Conservation (phyloP, 805 yeast genomes). For the Schizosaccharomyces lindneri region DNA sequence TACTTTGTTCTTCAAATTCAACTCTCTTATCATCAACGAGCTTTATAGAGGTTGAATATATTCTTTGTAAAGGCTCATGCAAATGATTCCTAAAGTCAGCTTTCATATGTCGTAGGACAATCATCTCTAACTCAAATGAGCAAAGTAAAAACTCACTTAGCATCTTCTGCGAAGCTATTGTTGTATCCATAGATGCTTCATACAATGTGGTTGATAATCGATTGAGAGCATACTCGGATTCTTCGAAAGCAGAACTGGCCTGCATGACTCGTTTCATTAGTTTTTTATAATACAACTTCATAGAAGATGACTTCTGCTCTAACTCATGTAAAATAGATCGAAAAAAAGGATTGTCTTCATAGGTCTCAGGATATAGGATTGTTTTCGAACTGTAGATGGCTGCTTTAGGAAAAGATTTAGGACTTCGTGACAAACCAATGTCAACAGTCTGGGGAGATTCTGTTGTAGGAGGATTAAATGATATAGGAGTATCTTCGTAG, state of each 20-base stretch:
- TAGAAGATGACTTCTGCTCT: not conserved
- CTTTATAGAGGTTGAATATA: conserved; percentile 20
- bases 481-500: not conserved
- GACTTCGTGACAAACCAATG: not conserved
- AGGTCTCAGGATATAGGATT: not conserved
- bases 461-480: not conserved
- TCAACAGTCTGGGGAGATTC: not conserved
- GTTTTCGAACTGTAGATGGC: not conserved
- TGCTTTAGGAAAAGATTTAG: not conserved
- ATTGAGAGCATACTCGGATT: not conserved
- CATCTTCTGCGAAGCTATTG: not conserved
- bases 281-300: not conserved
- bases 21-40: conserved; percentile 5
- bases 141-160: not conserved
- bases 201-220: not conserved
- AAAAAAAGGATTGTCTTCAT: not conserved
- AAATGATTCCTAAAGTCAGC: conserved; percentile 9
- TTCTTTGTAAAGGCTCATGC: conserved; percentile 12
- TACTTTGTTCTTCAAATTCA: conserved; percentile 22
- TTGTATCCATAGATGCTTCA: not conserved
- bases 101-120: not conserved
- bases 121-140: not conserved
- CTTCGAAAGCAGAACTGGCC: not conserved
- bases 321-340: not conserved
- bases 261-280: not conserved